Base-by-base conservation (phyloP, 306 rosid genomes). In the Hippophae tibetana region DNA sequence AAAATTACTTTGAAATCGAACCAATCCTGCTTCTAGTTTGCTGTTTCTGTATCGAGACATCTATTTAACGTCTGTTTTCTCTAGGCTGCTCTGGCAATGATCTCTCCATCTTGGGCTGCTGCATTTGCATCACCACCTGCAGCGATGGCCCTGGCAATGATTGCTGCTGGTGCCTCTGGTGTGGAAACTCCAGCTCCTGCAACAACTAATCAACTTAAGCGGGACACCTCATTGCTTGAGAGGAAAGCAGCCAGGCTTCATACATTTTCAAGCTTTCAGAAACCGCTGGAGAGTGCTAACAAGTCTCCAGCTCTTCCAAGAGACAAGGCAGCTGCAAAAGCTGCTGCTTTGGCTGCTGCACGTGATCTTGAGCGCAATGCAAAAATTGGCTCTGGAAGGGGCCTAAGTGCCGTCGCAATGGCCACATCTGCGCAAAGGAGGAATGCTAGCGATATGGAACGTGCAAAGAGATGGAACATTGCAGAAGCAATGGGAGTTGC, bases 111-210 rank as follows among this genome's bases (percentile, higher is more conserved):
- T 69, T 92, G 99, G 99, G 99, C 99, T 74, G 99, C 95, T 71
- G 96, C 96, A 63, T 92, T 92, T 80, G 94, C 99, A 65, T 88
- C 99, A 23, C 99, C 99, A 51, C 99, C 99, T 65, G 82, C 99
- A 58, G 86, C 99, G 52, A 81, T 92, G 99, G 99, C 99, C 70
- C 82, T 92, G 80, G 95, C 99, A 70, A 92, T 92, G 99, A 80
- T 88, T 65, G 99, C 96, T 57, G 99, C 99, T 60, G 99, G 99
- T 68, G 87, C 95, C 66, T 92, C 99, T 31, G 86, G 96, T 70
- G 78, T 78, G 63, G 99, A 92, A 72, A 72, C 67, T 63, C 78
- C 82, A 12, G 82, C 83, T 59, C 85, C 94, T 61, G 65, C 78
- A 43, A 61, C 84, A 64, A 66, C 61, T 69, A 18, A 75, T 10